Evolutionary conservation across 2,329 filamentous ascomycete genomes (phyloP).

Genomic region (Trichoderma sp.): DNA sequence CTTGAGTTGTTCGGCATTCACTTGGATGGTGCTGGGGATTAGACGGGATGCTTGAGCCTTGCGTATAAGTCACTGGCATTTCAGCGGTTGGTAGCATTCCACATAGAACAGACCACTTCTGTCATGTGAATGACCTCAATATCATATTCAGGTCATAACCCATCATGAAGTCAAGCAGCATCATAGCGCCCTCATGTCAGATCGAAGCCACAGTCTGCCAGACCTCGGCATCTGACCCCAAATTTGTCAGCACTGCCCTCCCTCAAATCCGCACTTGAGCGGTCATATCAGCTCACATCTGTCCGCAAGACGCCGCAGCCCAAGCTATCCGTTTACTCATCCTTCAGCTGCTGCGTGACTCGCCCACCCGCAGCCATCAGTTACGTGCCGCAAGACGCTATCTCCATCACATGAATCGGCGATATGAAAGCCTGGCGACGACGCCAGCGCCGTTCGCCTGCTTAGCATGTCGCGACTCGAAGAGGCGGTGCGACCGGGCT

Average conservation of each 20-base stretch:
- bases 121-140: too few species aligned
- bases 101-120: too few species aligned
- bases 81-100: too few species aligned
- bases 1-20: too few species aligned
- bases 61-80: too few species aligned
- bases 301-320: constrained; percentile 22
- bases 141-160: too few species aligned
- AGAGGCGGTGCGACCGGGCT: constrained; percentile 27
- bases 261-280: background rate
- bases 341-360: background rate
- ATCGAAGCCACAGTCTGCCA: background rate
- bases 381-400: background rate
- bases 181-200: background rate
- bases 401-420: constrained; percentile 12
- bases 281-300: constrained; percentile 12
- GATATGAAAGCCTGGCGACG: constrained; percentile 17
- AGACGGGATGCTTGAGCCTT: too few species aligned
- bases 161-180: too few species aligned
- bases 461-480: constrained; percentile 23
- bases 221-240: background rate
- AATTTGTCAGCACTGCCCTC: constrained; percentile 1
- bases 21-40: too few species aligned
- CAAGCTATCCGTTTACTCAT: background rate
- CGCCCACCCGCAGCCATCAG: background rate
- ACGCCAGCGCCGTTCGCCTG: constrained; percentile 21